Evolutionary conservation across 768 basidiomycete genomes (phyloP).

Genomic region (Suillus cothurnatus): DNA sequence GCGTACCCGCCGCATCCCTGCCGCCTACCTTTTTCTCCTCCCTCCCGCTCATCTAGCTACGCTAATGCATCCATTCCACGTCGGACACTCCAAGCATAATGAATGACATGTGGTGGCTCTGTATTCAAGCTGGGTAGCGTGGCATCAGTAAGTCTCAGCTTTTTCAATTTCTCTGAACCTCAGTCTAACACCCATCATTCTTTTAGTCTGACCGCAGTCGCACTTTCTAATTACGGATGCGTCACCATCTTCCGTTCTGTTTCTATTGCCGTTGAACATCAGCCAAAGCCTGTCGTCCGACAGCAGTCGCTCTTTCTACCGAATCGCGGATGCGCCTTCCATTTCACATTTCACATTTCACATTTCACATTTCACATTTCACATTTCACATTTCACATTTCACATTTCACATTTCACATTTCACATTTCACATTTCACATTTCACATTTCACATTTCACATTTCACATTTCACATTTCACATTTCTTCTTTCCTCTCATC

Average conservation of each 20-base stretch:
- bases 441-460: no score
- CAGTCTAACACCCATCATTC: neutral
- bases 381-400: no score
- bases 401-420: no score
- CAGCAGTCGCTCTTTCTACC: constrained; percentile 1
- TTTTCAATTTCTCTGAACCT: neutral
- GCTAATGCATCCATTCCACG: neutral
- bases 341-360: neutral
- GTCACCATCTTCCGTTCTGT: neutral
- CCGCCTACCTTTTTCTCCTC: neutral
- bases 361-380: no score
- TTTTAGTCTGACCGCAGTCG: neutral
- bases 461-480: no score
- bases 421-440: no score
- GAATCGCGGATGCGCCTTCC: neutral
- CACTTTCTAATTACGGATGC: neutral
- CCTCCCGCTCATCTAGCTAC: neutral
- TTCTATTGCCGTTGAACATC: neutral
- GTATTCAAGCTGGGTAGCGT: neutral
- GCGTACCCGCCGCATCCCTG: neutral
- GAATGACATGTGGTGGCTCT: neutral
- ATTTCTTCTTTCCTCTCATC: no score
- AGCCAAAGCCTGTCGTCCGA: neutral
- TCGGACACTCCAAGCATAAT: constrained; percentile 1
- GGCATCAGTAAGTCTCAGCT: neutral